Base-by-base conservation (phyloP, 2,329 filamentous ascomycete genomes). In the Diplodia scrobiculata region DNA sequence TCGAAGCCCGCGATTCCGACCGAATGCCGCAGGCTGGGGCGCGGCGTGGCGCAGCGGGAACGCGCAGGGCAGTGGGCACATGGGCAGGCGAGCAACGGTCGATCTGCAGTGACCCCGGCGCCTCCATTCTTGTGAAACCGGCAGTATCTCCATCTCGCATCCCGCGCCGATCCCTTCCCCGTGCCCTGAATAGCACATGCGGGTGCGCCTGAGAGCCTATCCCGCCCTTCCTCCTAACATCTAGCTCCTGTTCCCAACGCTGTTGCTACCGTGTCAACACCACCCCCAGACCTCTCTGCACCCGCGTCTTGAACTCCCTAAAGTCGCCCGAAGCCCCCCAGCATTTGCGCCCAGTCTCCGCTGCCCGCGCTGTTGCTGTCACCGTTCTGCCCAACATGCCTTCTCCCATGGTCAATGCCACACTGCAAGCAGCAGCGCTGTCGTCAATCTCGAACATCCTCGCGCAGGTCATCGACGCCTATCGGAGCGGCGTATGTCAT, bases 371-470 rank as follows among this genome's bases (percentile, higher is more conserved):
- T 25, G 45, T 25, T 29, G 58, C 36, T 45, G 17, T 75, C 74
- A 10, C 74, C 75, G 17, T 73, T 52, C 70, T 73, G 3, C 69
- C 72, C n/a, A 36, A 71, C 74, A 27, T 77, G 74, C 68, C 70
- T 74, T 47, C 73, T 73, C 53, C 65, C 14, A 66, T 66, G 55
- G 48, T 66, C 65, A 66, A 54, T 59, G 65, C 65, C 27, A 66
- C 65, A 48, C 50, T 66, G 55, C 65, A 66, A 50, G 75, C 76
- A 34, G 72, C 77, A 63, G 67, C 69, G 11, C 77, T 78, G 65
- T 75, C 76, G 55, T 76, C 73, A 41, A 74, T 71, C 67, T 77
- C 75, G 68, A 78, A 78, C 68, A 47, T 77, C 34, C 76, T 76
- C 66, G 76, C 75, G 10, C 75, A 78, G 60, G 70, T 73, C 45